Evolutionary conservation across 306 rosid genomes (phyloP), one percentile per base, ranked within the genome.

Genomic region (Begonia loranthoides): DNA sequence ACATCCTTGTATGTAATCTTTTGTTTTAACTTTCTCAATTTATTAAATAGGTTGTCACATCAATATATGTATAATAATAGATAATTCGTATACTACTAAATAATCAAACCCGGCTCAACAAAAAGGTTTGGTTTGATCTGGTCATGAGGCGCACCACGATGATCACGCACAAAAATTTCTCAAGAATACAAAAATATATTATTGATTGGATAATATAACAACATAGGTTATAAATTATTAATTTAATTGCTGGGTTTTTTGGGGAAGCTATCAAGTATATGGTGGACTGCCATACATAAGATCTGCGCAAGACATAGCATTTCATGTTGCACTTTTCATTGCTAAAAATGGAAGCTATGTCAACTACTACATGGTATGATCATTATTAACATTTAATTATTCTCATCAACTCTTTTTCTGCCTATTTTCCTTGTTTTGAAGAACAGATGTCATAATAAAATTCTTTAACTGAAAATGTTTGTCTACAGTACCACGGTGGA

Each of bases 241-340:
- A 19, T 19, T 19, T 19, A 2, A 19, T 19, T 19, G 22, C 3
- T 19, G 22, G 22, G 8, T 28, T 28, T 28, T 28, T 28, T 28
- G 36, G 36, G 9, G 43, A 56, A 88, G 95, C 76, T 79, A 70
- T 65, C 87, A 88, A 63, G 78, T 76, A 22, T 79, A 76, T 22
- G 95, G 97, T 45, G 87, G 63, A 24, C 5, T 48, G 47, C 88
- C 97, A n/a, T 77, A 71, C 61, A 69, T 81, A 67, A 78, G 97
- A 60, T 75, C 95, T 8, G 87, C 89, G 0, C 65, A 84, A 72
- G 84, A 88, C 63, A 77, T 88, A 15, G 95, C 97, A 65, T 84
- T 74, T 64, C 89, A 81, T 46, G 88, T 71, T 63, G 66, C 82
- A 15, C 89, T 84, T 57, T 88, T 88, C 49, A 62, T 88, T 54